Evolutionary conservation across 306 rosid genomes (phyloP).

Genomic region (Oemleria cerasiformis): DNA sequence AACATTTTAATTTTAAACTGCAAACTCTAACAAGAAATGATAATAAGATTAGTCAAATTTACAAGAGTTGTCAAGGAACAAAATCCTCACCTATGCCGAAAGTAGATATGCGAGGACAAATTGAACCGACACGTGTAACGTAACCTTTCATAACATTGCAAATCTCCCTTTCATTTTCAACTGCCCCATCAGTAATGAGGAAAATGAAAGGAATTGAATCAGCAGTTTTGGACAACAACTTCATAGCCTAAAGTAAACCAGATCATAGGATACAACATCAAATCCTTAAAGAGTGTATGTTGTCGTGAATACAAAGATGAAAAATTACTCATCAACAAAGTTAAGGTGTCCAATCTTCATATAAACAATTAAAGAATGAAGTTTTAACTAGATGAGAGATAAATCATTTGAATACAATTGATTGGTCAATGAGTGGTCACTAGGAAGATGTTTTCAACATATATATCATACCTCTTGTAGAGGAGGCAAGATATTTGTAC

Average conservation of each 20-base stretch:
- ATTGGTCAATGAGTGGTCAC: conserved; percentile 3
- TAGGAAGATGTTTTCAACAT: neutral
- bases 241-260: conserved; percentile 71
- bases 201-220: conserved; percentile 70
- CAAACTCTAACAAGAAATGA: neutral
- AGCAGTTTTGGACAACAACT: conserved; percentile 48
- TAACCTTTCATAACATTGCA: conserved; percentile 60
- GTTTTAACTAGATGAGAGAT: conserved; percentile 5
- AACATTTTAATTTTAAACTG: neutral
- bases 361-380: neutral
- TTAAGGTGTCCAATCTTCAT: neutral
- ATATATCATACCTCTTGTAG: conserved; percentile 52
- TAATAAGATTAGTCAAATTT: neutral
- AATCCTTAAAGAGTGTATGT: neutral
- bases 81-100: conserved; percentile 81
- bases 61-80: neutral
- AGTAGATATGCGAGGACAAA: conserved; percentile 69
- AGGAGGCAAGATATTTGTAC: conserved; percentile 79
- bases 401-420: conserved; percentile 14
- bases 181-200: conserved; percentile 90
- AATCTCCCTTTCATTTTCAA: conserved; percentile 78
- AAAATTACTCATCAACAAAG: neutral
- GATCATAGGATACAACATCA: conserved; percentile 13
- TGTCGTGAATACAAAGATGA: neutral
- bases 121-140: conserved; percentile 34